These are phyloP conservation scores for Trichoderma guizhouense DNA, from an alignment of 2,329 filamentous ascomycete species.

Conservation along the genomic window DNA sequence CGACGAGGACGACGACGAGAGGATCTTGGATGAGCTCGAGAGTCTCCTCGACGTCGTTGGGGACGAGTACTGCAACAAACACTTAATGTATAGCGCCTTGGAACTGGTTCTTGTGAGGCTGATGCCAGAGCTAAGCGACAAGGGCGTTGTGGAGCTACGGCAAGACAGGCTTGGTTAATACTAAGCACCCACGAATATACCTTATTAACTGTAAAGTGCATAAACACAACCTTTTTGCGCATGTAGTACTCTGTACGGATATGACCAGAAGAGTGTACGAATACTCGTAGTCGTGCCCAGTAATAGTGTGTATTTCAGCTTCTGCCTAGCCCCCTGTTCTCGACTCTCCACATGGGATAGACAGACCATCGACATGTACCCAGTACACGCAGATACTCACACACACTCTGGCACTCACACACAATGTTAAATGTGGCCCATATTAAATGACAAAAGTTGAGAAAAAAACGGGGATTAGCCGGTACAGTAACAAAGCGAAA, in stretches of 20 bases:
- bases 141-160: constrained; percentile 67
- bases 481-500: background rate
- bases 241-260: background rate
- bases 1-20: constrained; percentile 30
- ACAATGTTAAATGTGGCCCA: background rate
- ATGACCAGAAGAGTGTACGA: background rate
- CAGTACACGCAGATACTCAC: background rate
- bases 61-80: constrained; percentile 88
- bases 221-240: background rate
- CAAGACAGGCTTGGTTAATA: constrained; percentile 59
- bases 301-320: background rate
- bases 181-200: background rate
- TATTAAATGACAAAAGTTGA: background rate
- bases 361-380: background rate
- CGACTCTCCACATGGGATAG: background rate
- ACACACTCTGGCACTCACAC: background rate
- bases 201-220: background rate
- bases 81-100: constrained; percentile 77
- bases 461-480: background rate
- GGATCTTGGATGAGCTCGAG: constrained; percentile 57
- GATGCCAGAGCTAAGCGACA: constrained; percentile 78
- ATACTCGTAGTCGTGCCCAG: background rate
- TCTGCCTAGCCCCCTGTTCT: background rate
- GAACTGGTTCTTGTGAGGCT: constrained; percentile 79
- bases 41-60: constrained; percentile 69